phyloP scores from a whole-genome alignment of 75 land plant genomes.

The Chamaecyparis obtusa region DNA sequence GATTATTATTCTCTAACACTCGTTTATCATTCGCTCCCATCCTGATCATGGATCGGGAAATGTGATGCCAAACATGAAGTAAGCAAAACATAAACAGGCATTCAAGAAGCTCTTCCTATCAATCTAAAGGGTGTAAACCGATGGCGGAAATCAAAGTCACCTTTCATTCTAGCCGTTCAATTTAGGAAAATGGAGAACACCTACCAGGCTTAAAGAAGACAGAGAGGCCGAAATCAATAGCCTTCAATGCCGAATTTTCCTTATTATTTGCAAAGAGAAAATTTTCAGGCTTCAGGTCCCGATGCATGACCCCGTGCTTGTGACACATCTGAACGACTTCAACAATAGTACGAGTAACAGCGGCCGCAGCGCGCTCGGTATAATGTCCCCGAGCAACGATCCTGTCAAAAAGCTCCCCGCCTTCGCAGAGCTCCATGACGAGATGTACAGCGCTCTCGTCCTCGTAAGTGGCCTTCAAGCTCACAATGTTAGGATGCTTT shows the following conservation, averaged over 20 bases:
- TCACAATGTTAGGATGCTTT: constrained; percentile 69
- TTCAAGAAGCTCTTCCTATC: too few relatives aligned
- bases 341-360: constrained; percentile 59
- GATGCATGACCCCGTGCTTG: constrained; percentile 67
- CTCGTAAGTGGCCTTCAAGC: constrained; percentile 71
- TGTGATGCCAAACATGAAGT: too few relatives aligned
- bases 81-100: too few relatives aligned
- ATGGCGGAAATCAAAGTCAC: not conserved
- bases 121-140: not conserved
- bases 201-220: constrained; percentile 71
- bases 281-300: constrained; percentile 85
- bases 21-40: not conserved
- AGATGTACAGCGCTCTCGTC: constrained; percentile 75
- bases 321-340: constrained; percentile 81
- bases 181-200: not conserved
- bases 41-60: too few relatives aligned
- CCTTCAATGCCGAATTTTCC: constrained; percentile 66
- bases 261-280: constrained; percentile 67
- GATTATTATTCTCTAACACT: not conserved
- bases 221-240: constrained; percentile 77
- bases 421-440: constrained; percentile 92
- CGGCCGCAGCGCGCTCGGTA: constrained; percentile 75
- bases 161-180: not conserved
- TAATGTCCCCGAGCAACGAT: constrained; percentile 85
- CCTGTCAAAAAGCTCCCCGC: constrained; percentile 91